Conservation (phyloP, 2,329 filamentous ascomycete genomes). For the Bisporella sp. region DNA sequence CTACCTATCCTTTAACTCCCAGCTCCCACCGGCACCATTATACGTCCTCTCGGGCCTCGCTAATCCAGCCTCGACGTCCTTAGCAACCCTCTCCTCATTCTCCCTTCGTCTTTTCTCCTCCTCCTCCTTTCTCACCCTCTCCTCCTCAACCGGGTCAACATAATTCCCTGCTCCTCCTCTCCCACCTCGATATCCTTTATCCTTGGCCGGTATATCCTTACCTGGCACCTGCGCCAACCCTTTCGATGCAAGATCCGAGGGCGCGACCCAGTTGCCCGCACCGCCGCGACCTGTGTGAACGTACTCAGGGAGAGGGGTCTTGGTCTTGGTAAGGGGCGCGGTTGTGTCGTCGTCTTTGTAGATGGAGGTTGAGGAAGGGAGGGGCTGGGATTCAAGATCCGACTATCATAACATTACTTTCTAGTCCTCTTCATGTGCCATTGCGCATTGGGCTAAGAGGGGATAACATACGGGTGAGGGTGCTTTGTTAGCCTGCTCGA, state of each 20-base stretch:
- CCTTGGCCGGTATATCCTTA: conserved; percentile 1
- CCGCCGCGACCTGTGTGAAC: conserved; percentile 48
- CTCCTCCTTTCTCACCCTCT: conserved; percentile 21
- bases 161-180: conserved; percentile 55
- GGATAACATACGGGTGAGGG: neutral
- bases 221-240: neutral
- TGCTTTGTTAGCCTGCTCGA: conserved; percentile 28
- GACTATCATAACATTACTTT: conserved; percentile 7
- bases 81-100: conserved; percentile 36
- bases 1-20: conserved; percentile 3
- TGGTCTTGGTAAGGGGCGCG: conserved; percentile 12
- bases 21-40: conserved; percentile 10
- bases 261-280: conserved; percentile 50
- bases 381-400: conserved; percentile 31
- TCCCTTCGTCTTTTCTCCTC: conserved; percentile 30
- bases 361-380: conserved; percentile 4
- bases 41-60: conserved; percentile 41
- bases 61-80: conserved; percentile 42
- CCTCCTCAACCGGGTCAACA: conserved; percentile 22
- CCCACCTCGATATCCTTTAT: conserved; percentile 27
- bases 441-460: neutral
- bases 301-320: conserved; percentile 28
- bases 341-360: conserved; percentile 5
- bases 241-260: conserved; percentile 3
- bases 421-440: neutral